These are phyloP conservation scores for Paraphoma sp. DNA, from an alignment of 2,329 filamentous ascomycete species.

Conservation along the genomic window DNA sequence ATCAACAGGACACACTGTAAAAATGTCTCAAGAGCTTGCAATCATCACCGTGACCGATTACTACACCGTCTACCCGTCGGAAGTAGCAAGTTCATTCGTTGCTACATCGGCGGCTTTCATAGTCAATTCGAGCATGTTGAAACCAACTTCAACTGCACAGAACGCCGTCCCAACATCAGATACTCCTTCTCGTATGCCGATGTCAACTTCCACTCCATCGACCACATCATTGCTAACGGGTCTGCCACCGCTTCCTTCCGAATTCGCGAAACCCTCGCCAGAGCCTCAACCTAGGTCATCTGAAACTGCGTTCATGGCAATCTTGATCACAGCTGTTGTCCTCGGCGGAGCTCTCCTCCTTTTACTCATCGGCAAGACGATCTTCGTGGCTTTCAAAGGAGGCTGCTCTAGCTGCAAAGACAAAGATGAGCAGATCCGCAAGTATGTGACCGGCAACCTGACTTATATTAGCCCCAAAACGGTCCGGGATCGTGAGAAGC, in stretches of 20 bases:
- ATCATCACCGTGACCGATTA: not conserved
- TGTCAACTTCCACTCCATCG: not conserved
- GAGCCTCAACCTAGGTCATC: not conserved
- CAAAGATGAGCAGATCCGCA: not conserved
- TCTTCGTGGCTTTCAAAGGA: not conserved
- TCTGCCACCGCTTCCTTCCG: not conserved
- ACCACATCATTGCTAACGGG: not conserved
- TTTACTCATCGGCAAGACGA: not conserved
- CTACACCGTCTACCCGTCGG: not conserved
- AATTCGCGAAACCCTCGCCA: not conserved
- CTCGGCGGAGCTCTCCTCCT: not conserved
- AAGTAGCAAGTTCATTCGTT: no score
- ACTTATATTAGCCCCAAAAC: not conserved
- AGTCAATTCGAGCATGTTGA: not conserved
- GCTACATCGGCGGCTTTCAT: not conserved
- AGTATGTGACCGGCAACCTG: not conserved
- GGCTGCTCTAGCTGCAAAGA: not conserved
- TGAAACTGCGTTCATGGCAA: not conserved
- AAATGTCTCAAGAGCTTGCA: not conserved
- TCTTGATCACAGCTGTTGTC: not conserved
- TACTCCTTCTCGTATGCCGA: not conserved
- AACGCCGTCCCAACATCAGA: not conserved
- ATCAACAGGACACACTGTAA: not conserved
- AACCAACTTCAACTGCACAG: not conserved
- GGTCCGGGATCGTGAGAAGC: not conserved